Evolutionary conservation across 2,329 filamentous ascomycete species (phyloP).

Genomic region (Pestalotiopsis sp.): DNA sequence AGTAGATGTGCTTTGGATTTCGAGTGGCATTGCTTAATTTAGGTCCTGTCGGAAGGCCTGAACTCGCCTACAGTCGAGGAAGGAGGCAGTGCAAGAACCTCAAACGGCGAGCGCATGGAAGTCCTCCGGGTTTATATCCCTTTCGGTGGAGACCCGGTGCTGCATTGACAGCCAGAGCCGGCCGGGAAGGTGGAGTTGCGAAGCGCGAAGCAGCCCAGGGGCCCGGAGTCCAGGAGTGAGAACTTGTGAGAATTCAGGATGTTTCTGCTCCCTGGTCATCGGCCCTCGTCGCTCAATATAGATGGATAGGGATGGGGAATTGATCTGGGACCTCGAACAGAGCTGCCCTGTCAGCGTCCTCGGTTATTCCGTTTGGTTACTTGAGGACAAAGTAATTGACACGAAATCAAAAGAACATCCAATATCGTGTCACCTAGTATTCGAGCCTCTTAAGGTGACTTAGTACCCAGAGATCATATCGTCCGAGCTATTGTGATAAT

Average conservation of each 20-base stretch:
- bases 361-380: no score
- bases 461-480: no score
- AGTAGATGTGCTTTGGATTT: neutral
- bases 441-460: no score
- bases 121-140: neutral
- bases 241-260: neutral
- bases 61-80: neutral
- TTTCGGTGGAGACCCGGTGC: neutral
- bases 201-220: neutral
- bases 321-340: no score
- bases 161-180: neutral
- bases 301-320: neutral
- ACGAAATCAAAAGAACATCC: no score
- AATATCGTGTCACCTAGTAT: no score
- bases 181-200: neutral
- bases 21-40: neutral
- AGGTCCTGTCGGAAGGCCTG: neutral
- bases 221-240: neutral
- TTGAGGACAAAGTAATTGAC: no score
- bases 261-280: neutral
- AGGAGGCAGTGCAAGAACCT: neutral
- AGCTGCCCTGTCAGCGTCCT: no score
- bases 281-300: neutral
- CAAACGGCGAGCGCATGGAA: neutral
- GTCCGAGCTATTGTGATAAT: no score